phyloP scores from a whole-genome alignment of 306 rosid species.

The Pyrus pyrifolia region DNA sequence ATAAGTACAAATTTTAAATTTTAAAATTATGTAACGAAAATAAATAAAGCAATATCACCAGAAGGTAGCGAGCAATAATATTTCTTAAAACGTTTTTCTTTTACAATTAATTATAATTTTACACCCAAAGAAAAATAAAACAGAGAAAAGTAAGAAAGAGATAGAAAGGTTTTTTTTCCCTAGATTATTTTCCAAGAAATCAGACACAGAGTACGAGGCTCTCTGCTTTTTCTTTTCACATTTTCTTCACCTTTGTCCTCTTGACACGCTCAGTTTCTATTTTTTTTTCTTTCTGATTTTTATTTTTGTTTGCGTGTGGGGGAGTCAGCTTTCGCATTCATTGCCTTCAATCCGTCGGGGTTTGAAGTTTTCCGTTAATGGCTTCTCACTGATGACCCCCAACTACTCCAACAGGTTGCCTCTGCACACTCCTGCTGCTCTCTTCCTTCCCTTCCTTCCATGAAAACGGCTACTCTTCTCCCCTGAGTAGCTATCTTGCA shows the following conservation, averaged over 20 bases:
- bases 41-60: no score
- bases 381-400: conserved; percentile 25
- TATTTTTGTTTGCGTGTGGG: neutral
- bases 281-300: neutral
- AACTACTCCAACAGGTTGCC: conserved; percentile 14
- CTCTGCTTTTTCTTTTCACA: neutral
- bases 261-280: neutral
- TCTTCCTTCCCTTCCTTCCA: neutral
- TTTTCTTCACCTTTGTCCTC: neutral
- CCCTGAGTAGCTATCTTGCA: no score
- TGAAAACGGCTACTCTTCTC: conserved; percentile 7
- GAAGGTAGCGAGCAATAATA: no score
- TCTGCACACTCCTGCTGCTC: conserved; percentile 14
- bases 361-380: conserved; percentile 22
- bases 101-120: no score
- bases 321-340: neutral
- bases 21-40: no score
- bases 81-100: no score
- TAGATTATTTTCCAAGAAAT: neutral
- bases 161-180: neutral
- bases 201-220: conserved; percentile 34
- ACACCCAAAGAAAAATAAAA: no score
- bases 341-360: conserved; percentile 19
- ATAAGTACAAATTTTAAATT: no score
- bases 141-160: neutral